Conservation (phyloP, 1,139 yeast genomes). For the Debaryomycetaceae sp. region DNA sequence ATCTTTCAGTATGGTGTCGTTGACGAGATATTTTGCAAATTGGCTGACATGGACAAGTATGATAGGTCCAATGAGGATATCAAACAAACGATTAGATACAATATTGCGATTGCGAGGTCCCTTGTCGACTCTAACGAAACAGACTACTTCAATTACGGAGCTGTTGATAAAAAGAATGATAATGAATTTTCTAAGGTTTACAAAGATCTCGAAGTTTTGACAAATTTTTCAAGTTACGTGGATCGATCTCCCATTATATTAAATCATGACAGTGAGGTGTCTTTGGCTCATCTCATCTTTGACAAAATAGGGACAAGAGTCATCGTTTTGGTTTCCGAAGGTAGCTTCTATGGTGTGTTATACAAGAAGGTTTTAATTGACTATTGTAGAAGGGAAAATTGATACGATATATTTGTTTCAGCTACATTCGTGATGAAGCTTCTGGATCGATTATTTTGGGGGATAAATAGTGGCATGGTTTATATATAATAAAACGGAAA, state of each 20-base stretch:
- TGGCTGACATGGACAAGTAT: slow-evolving; percentile 18
- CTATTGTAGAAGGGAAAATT: slow-evolving; percentile 25
- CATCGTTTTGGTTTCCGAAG: slow-evolving; percentile 48
- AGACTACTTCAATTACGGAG: slow-evolving; percentile 32
- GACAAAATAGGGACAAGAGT: slow-evolving; percentile 54
- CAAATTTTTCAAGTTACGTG: slow-evolving; percentile 42
- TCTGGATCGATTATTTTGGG: too few species aligned
- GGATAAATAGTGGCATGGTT: too few species aligned
- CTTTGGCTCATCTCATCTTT: slow-evolving; percentile 53
- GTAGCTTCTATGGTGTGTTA: slow-evolving; percentile 50
- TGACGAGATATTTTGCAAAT: slow-evolving; percentile 34
- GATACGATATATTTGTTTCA: too few species aligned
- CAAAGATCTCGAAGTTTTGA: slow-evolving; percentile 23
- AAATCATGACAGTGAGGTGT: slow-evolving; percentile 49
- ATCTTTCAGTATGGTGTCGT: slow-evolving; percentile 22
- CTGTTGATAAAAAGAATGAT: slow-evolving; percentile 11
- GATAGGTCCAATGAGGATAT: slow-evolving; percentile 8
- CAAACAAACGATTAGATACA: slow-evolving; percentile 10
- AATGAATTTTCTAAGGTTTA: slow-evolving; percentile 9
- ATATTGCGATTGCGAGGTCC: slow-evolving; percentile 11
- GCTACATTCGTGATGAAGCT: too few species aligned
- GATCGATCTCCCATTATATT: slow-evolving; percentile 50
- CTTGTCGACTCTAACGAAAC: slow-evolving; percentile 5
- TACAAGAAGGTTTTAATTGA: slow-evolving; percentile 58
- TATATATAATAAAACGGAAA: too few species aligned